phyloP scores from a whole-genome alignment of 345 rosid species.

The Combretum micranthum region DNA sequence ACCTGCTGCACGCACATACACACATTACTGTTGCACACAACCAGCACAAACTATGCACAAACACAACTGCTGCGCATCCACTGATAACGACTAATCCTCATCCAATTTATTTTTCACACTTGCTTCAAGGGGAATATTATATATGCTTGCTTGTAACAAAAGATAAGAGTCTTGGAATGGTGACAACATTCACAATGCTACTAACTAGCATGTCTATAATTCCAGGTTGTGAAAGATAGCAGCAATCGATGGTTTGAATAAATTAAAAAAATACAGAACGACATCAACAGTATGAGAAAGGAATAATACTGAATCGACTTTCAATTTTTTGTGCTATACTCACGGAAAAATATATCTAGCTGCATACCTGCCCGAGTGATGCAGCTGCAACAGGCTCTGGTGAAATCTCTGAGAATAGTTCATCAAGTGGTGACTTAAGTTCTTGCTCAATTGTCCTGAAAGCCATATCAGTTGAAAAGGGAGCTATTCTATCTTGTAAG shows the following conservation, averaged over 20 bases:
- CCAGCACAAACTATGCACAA: no score
- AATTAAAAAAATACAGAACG: background rate
- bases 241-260: background rate
- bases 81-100: no score
- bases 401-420: slow-evolving; percentile 80
- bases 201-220: background rate
- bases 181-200: background rate
- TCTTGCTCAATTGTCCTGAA: slow-evolving; percentile 67
- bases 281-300: no score
- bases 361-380: slow-evolving; percentile 80
- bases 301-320: no score
- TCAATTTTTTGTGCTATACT: no score
- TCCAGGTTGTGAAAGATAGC: no score
- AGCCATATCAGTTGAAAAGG: slow-evolving; percentile 85
- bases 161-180: background rate
- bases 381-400: slow-evolving; percentile 92
- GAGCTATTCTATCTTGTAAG: slow-evolving; percentile 84
- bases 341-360: background rate
- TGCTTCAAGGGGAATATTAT: no score
- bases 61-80: no score
- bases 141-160: background rate
- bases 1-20: no score
- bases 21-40: no score
- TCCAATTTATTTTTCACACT: no score
- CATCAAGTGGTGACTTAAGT: slow-evolving; percentile 61